These are phyloP conservation scores for Saccharomycopsis guyanensis DNA, from an alignment of 805 yeast species.

Conservation along the genomic window DNA sequence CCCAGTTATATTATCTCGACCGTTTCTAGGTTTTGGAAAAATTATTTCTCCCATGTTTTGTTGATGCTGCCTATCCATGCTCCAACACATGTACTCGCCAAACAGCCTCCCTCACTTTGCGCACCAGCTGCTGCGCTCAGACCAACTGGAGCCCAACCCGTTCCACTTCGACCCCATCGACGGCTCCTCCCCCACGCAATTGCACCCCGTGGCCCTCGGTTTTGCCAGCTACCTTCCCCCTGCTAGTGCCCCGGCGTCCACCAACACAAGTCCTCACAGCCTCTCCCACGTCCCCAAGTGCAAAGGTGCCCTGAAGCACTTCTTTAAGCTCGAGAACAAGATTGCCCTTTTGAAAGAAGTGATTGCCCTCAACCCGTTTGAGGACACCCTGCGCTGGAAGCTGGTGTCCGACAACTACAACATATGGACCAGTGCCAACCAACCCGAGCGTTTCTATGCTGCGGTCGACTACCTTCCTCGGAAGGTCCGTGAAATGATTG, in stretches of 20 bases:
- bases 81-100: constrained; percentile 10
- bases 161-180: too few species aligned
- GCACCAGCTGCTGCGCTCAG: constrained; percentile 4
- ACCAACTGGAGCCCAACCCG: too few species aligned
- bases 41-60: too few species aligned
- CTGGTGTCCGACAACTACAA: constrained; percentile 19
- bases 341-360: constrained; percentile 21
- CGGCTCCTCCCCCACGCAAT: too few species aligned
- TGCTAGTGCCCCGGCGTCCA: too few species aligned
- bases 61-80: too few species aligned
- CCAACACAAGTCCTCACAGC: constrained; percentile 4
- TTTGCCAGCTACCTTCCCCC: too few species aligned
- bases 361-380: constrained; percentile 19
- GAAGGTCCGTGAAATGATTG: constrained; percentile 20
- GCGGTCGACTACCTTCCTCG: constrained; percentile 21
- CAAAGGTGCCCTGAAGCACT: constrained; percentile 20
- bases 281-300: constrained; percentile 16
- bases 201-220: too few species aligned
- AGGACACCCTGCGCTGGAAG: constrained; percentile 18
- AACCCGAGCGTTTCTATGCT: constrained; percentile 21
- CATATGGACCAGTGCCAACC: constrained; percentile 20
- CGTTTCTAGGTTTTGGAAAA: too few species aligned
- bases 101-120: constrained; percentile 1
- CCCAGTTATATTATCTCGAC: too few species aligned
- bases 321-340: constrained; percentile 21